A percentile compares a stretch with the other conserved stretches of the same genome.
phyloP scores from a whole-genome alignment of 2,329 filamentous ascomycete genomes.

The Pestalotiopsis sp. region DNA sequence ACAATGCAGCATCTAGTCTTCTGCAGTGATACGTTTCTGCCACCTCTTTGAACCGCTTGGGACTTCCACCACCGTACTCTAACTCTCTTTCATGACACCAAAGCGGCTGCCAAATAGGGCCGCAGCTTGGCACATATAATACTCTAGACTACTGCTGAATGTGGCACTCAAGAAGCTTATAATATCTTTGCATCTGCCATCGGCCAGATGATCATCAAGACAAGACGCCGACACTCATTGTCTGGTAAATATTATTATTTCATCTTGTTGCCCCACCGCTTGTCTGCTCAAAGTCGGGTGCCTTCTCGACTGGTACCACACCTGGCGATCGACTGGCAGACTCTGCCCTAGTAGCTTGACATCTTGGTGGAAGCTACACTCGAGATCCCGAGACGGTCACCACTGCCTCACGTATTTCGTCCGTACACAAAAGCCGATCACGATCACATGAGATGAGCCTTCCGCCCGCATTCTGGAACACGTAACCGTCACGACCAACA shows the following conservation, averaged over 20 bases:
- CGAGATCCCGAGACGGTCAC: neutral
- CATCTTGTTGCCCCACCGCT: neutral
- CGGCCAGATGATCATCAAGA: neutral
- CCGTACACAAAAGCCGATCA: neutral
- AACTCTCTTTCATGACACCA: neutral
- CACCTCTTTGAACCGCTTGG: neutral
- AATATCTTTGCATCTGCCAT: neutral
- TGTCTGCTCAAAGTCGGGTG: neutral
- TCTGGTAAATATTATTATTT: neutral
- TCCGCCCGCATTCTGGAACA: neutral
- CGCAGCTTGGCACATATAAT: neutral
- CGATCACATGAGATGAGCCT: neutral
- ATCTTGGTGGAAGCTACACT: neutral
- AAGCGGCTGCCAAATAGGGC: neutral
- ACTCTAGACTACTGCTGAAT: neutral
- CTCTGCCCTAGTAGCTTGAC: neutral
- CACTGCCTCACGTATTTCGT: neutral
- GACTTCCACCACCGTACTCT: neutral
- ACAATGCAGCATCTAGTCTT: neutral
- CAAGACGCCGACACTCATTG: neutral
- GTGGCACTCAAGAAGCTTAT: neutral
- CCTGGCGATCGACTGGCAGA: neutral
- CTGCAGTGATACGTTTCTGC: neutral
- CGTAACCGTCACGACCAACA: neutral
- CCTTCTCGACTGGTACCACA: neutral